Base-by-base conservation (phyloP, 2,329 filamentous ascomycete genomes). In the Fusarium citri region DNA sequence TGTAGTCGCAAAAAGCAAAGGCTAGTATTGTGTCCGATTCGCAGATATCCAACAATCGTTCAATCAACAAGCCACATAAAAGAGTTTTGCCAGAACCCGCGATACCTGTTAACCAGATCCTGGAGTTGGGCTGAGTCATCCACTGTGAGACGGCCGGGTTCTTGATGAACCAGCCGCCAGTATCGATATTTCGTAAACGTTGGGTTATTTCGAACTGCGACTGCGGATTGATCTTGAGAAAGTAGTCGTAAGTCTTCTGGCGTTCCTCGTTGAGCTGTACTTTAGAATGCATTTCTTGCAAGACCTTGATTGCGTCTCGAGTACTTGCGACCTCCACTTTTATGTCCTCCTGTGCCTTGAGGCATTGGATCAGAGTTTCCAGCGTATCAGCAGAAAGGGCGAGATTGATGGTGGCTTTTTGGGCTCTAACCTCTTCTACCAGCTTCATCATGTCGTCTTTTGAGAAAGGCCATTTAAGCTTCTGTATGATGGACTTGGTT, bases 21-120 rank as follows among this genome's bases (percentile, higher is more conserved):
- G 22, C 15, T 0, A 46, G 9, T 12, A n/a, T 14, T 0, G 43
- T 25, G 16, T n/a, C 18, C 4, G 15, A 2, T 0, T 46, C 6
- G 23, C 43, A 25, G 1, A 23, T n/a, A 6, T 25, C 16, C 16
- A 46, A 11, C 4, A 46, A 5, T 16, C 9, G 16, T 16, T 46
- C 43, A 3, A 46, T 25, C 11, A 46, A 23, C 3, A 25, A 26
- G 2, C 23, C 43, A n/a, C 43, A 46, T 14, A 46, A 5, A 5
- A 46, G 20, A 11, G 43, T 46, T 14, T 46, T 46, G 4, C 43
- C 43, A 8, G 15, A 18, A n/a, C 43, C 43, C 3, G 43, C 16
- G 3, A 46, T 46, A 1, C 43, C 43, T 18, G 22, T 46, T 8
- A 26, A 9, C 43, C 43, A 46, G 6, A 46, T 1, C 25, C 16